Conservation (phyloP, 1,284 basidiomycete species). For the Ustilago lituana region DNA sequence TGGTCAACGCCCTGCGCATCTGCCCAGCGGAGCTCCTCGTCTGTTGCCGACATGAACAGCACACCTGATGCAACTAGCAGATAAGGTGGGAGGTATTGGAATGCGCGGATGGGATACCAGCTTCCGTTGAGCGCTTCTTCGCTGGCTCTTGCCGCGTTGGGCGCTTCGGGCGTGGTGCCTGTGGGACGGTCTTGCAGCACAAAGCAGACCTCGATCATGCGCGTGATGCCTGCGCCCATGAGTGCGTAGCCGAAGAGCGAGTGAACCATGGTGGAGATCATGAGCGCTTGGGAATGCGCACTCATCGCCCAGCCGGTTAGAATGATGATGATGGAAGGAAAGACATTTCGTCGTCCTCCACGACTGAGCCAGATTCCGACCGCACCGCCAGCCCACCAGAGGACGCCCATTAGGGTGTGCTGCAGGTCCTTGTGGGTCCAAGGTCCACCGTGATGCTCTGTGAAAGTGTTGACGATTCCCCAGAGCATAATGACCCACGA, state of each 20-base stretch:
- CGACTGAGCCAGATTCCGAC: conserved; percentile 86
- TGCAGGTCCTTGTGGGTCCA: conserved; percentile 89
- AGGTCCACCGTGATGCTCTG: conserved; percentile 71
- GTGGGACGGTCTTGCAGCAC: conserved; percentile 69
- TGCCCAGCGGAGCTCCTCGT: conserved; percentile 66
- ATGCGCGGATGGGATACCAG: conserved; percentile 52
- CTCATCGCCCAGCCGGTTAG: conserved; percentile 89
- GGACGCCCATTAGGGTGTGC: conserved; percentile 75
- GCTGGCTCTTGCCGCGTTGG: conserved; percentile 3
- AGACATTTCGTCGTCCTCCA: conserved; percentile 82
- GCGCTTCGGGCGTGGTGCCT: conserved; percentile 30
- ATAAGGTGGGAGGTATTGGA: conserved; percentile 63
- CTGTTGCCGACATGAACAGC: conserved; percentile 66
- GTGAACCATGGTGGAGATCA: conserved; percentile 75
- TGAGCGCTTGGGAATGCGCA: conserved; percentile 82
- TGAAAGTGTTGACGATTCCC: conserved; percentile 88
- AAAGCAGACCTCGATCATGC: conserved; percentile 89
- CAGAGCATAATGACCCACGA: conserved; percentile 86
- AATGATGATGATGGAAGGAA: conserved; percentile 81
- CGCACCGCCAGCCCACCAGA: conserved; percentile 87
- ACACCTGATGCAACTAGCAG: conserved; percentile 59
- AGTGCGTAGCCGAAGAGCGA: conserved; percentile 83
- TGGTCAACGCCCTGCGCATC: conserved; percentile 59
- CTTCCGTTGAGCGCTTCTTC: conserved; percentile 31
- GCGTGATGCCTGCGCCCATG: conserved; percentile 82